These are phyloP conservation scores for Leishmania guyanensis DNA, from an alignment of 208 protist genomes.

Conservation along the genomic window DNA sequence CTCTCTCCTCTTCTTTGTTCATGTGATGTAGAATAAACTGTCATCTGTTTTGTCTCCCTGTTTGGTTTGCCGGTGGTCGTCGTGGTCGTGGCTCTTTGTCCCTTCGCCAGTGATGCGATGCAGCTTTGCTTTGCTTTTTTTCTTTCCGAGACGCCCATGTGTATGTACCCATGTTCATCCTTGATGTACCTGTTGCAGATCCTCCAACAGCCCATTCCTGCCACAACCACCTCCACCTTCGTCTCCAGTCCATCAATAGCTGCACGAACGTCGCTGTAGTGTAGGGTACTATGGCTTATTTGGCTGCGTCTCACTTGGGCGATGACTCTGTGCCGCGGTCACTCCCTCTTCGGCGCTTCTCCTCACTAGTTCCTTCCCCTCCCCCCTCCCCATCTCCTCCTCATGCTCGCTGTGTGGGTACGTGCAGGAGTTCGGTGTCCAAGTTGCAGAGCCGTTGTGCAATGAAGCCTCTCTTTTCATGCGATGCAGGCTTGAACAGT, in stretches of 20 bases:
- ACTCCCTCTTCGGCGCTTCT: not conserved
- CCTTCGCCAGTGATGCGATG: not conserved
- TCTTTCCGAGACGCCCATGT: not conserved
- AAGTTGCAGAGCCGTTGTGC: not conserved
- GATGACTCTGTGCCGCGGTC: not conserved
- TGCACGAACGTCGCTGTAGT: not conserved
- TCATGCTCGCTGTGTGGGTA: not conserved
- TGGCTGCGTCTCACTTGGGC: not conserved
- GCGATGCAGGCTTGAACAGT: not conserved
- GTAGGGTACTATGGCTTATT: not conserved
- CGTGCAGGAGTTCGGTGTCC: not conserved
- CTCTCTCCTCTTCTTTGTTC: not conserved
- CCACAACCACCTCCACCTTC: not conserved
- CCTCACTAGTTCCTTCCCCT: not conserved
- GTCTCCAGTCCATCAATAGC: not conserved
- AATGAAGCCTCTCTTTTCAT: not conserved
- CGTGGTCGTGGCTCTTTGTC: not conserved
- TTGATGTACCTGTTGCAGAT: not conserved
- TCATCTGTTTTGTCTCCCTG: not conserved
- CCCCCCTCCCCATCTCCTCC: not conserved
- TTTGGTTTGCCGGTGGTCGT: not conserved
- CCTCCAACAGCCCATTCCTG: not conserved
- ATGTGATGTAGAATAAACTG: constrained; percentile 5
- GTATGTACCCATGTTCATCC: not conserved
- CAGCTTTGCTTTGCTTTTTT: not conserved